Base-by-base conservation (phyloP, 2,329 filamentous ascomycete species). In the Trichophyton simii region DNA sequence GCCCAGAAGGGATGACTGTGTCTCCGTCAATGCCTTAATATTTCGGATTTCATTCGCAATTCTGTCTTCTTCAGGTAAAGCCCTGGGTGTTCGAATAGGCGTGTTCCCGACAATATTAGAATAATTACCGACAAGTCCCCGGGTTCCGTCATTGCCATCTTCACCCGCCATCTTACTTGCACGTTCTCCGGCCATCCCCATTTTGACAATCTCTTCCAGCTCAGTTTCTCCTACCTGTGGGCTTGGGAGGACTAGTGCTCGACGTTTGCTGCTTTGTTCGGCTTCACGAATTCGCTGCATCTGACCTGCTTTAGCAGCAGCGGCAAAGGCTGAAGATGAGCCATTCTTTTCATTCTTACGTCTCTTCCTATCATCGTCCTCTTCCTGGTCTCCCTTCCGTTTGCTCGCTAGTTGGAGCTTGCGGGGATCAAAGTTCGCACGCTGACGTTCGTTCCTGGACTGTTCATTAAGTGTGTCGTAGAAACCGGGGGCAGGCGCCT, bases 41-140 rank as follows among this genome's bases (percentile, higher is more conserved):
- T 99, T 97, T 62, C 87, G 85, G 65, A 97, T 92, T 74, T 99
- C 94, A 72, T 97, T 99, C 66, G 92, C 91, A 63, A 99, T 94
- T 66, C 90, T 87, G 69, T 99, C 94, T 71, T 99, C 91, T 71
- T 96, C 89, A 57, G 91, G 88, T 0, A 94, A 88, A 2, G 91
- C 94, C 73, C 87, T 86, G 2, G 94, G 94, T 3, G 94, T 99
- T 65, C 94, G 85, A 64, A 99, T 95, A 0, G 94, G 94, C 11
- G 90, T 91, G 63, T 82, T 85, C 60, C 84, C 86, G 70, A 94
- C 87, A 59, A 96, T 83, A 44, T 83, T 85, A 15, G 87, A 84
- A 73, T 99, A 99, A 67, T 91, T 89, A 66, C 89, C 90, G 62
- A 97, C 83, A 54, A 99, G 79, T 3, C 91, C 91, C 66, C 88